These are phyloP conservation scores for Astraeus odoratus DNA, from an alignment of 768 basidiomycete species.

Conservation along the genomic window DNA sequence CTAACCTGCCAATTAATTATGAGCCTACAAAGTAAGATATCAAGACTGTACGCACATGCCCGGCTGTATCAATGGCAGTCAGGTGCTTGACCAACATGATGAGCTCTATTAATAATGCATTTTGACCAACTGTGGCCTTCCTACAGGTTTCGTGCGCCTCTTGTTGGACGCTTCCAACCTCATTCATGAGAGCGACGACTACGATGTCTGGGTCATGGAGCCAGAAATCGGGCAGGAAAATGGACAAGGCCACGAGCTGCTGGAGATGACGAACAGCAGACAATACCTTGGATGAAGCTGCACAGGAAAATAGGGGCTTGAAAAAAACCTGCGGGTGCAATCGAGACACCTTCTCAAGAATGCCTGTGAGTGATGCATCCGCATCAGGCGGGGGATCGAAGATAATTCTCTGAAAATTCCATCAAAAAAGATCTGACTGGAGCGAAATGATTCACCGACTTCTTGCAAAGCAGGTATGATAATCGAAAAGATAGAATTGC, in stretches of 20 bases:
- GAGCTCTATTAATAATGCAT: slow-evolving; percentile 54
- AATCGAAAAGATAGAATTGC: slow-evolving; percentile 32
- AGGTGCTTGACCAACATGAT: slow-evolving; percentile 43
- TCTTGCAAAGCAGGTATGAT: slow-evolving; percentile 44
- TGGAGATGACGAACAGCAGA: slow-evolving; percentile 54
- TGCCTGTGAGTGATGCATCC: slow-evolving; percentile 36
- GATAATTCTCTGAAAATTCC: slow-evolving; percentile 40
- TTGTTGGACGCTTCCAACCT: slow-evolving; percentile 18
- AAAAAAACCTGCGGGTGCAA: slow-evolving; percentile 58
- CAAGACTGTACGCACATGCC: slow-evolving; percentile 24
- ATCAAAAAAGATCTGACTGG: neutral
- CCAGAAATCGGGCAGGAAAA: slow-evolving; percentile 59
- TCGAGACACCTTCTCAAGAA: slow-evolving; percentile 47
- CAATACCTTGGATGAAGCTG: slow-evolving; percentile 56
- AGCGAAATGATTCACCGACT: slow-evolving; percentile 27
- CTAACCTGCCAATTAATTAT: neutral
- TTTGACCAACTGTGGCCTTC: slow-evolving; percentile 54
- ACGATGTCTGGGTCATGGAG: slow-evolving; percentile 68
- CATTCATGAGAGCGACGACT: slow-evolving; percentile 58
- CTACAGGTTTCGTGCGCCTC: slow-evolving; percentile 32
- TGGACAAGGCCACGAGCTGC: slow-evolving; percentile 43
- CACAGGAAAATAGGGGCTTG: slow-evolving; percentile 65
- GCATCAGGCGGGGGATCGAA: slow-evolving; percentile 47
- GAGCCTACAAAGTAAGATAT: neutral
- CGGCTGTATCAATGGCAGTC: slow-evolving; percentile 35